Conservation (phyloP, 768 basidiomycete species). For the Hericium rajendrae region DNA sequence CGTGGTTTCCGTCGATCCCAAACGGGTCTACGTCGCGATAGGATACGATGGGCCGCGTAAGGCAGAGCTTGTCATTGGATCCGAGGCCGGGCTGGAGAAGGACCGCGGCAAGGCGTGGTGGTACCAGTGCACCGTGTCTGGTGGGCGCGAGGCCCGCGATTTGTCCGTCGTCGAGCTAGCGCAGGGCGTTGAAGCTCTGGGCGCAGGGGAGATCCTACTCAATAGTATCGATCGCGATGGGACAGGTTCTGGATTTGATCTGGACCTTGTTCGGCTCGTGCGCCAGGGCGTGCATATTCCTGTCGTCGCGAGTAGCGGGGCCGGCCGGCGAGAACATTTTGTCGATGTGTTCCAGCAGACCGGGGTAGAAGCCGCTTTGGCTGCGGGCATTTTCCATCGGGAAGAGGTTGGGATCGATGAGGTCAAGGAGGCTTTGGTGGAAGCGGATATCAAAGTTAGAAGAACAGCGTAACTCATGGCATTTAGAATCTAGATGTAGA, state of each 20-base stretch:
- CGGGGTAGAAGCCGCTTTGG: conserved; percentile 81
- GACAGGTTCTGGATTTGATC: conserved; percentile 85
- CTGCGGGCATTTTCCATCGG: conserved; percentile 96
- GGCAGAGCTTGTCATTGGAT: conserved; percentile 46
- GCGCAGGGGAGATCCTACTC: conserved; percentile 90
- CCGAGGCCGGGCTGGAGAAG: conserved; percentile 34
- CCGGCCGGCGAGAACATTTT: conserved; percentile 77
- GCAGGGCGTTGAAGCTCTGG: conserved; percentile 78
- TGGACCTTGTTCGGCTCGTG: conserved; percentile 70
- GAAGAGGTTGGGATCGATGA: conserved; percentile 75
- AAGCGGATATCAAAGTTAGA: conserved; percentile 33
- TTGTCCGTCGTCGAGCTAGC: conserved; percentile 90
- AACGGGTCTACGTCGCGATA: conserved; percentile 68
- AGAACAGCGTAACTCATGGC: neutral
- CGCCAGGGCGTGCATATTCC: conserved; percentile 75
- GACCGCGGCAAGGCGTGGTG: conserved; percentile 83
- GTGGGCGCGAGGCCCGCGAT: conserved; percentile 75
- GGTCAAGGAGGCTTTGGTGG: conserved; percentile 55
- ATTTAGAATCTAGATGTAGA: neutral
- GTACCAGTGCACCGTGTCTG: conserved; percentile 97
- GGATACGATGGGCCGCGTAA: conserved; percentile 61
- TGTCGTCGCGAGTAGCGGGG: conserved; percentile 91
- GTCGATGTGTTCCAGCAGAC: conserved; percentile 77
- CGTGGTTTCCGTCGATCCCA: conserved; percentile 94
- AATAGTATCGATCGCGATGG: conserved; percentile 98